Base-by-base conservation (phyloP, 352 stramenopile genomes). In the Globisporangium abappressorium region DNA sequence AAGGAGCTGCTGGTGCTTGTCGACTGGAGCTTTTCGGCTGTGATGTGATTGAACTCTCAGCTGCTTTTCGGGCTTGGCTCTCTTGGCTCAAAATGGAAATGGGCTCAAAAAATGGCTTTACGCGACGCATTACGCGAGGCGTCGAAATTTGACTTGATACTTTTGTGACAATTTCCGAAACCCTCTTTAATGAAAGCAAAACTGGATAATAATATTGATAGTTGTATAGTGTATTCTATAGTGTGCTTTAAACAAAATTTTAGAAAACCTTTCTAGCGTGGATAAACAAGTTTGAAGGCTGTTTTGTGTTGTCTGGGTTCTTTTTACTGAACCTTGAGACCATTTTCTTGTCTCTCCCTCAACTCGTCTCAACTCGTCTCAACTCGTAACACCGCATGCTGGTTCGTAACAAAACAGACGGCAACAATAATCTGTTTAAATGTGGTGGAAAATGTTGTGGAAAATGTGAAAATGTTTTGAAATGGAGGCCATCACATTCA, bases 51-150 rank as follows among this genome's bases (percentile, higher is more conserved):
- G 41, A 49, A 49, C 41, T 49, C 30, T 33, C 36, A 15, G 36
- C 36, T 43, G 36, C 36, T 43, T 43, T 15, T 15, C 41, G 4
- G 34, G 36, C 41, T 49, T 49, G 41, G 5, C 41, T 49, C 15
- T 9, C 41, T 49, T 49, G 41, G 5, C 41, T 49, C 15, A 8
- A 9, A 49, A 9, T 49, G 15, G 15, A 49, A 49, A 49, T 49
- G 41, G 41, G 41, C 41, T 49, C 41, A 49, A 49, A 49, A 49
- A 49, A 49, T 49, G 41, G n/a, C n/a, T 49, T 49, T 49, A 49
- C 41, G n/a, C 15, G 5, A 49, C 0, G 14, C 41, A 49, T 49
- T 49, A 49, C 8, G 5, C 41, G 18, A 49, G 41, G 41, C 15
- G 11, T 49, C 41, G 15, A 49, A 49, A 22, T 49, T 49, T 49